Base-by-base conservation (phyloP, 2,329 filamentous ascomycete genomes). In the Alternaria sp. region DNA sequence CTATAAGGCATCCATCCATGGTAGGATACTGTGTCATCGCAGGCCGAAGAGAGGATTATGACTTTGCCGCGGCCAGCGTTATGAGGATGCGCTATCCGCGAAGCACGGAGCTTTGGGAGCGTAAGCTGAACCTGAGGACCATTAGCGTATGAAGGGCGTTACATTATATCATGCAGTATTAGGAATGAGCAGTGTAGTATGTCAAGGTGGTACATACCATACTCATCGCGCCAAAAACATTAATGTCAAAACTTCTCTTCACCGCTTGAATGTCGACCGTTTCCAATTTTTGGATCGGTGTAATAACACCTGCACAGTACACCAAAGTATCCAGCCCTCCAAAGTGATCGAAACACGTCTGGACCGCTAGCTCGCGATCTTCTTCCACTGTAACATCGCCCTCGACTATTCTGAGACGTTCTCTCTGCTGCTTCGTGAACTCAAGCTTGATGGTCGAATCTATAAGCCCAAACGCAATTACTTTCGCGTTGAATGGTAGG, bases 1-100 rank as follows among this genome's bases (percentile, higher is more conserved):
- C 71, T 72, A 25, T 74, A 75, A 2, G 70, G 66, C 47, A 57
- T 72, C 70, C 70, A 74, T 44, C 70, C 71, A 13, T 69, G 64
- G 51, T 75, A 74, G 3, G 67, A 66, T n/a, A 73, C 66, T 5
- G 54, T 46, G 5, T 40, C 25, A 40, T 75, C 71, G 57, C 71
- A 74, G n/a, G 67, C 69, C 7, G 71, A 73, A 25, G 64, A 64
- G 6, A 74, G 64, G 10, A 72, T 66, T 15, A 74, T 58, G 21
- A 67, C 52, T 59, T 72, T 73, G 15, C 71, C 71, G 13, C 64
- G 64, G 3, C 66, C 71, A 23, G 55, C 52, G 30, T 74, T 75
- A 15, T 67, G 66, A 8, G 65, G 65, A 28, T 65, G 59, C 2
- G 59, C 28, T 15, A 43, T 43, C 8, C 61, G 59, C 2, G 72